These are phyloP conservation scores for Cyclotella atomus DNA, from an alignment of 108 stramenopile genomes.

Conservation along the genomic window DNA sequence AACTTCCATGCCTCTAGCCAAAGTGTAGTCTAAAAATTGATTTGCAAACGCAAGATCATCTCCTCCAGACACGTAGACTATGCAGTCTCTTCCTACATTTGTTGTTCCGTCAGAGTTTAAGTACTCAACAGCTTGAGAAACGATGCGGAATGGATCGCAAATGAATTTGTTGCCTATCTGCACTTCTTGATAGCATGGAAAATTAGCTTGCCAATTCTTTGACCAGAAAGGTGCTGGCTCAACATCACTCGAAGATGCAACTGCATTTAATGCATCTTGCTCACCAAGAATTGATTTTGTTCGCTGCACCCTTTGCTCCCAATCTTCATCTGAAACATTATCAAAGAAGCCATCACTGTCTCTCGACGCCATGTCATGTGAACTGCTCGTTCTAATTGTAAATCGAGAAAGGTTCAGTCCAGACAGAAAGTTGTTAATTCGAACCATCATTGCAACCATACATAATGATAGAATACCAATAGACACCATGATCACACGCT, in stretches of 20 bases:
- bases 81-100: slow-evolving; percentile 25
- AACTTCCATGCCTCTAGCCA: slow-evolving; percentile 10
- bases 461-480: slow-evolving; percentile 4
- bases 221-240: slow-evolving; percentile 17
- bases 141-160: slow-evolving; percentile 32
- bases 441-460: slow-evolving; percentile 10
- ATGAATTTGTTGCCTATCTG: slow-evolving; percentile 29
- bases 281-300: slow-evolving; percentile 13
- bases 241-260: slow-evolving; percentile 18
- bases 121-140: slow-evolving; percentile 24
- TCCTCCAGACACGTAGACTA: slow-evolving; percentile 63
- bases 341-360: slow-evolving; percentile 56
- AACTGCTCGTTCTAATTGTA: slow-evolving; percentile 1
- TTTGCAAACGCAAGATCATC: slow-evolving; percentile 47
- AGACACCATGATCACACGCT: slow-evolving; percentile 6
- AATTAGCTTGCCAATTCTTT: slow-evolving; percentile 40
- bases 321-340: slow-evolving; percentile 38
- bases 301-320: slow-evolving; percentile 32
- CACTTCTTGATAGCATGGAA: slow-evolving; percentile 18
- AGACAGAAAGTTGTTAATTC: slow-evolving; percentile 21
- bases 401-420: neutral
- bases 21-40: slow-evolving; percentile 29
- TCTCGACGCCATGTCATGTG: slow-evolving; percentile 4
- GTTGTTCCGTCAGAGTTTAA: neutral
- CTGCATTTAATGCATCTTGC: slow-evolving; percentile 23